These are phyloP conservation scores for Letharia columbiana DNA, from an alignment of 495 filamentous ascomycete species.

Conservation along the genomic window DNA sequence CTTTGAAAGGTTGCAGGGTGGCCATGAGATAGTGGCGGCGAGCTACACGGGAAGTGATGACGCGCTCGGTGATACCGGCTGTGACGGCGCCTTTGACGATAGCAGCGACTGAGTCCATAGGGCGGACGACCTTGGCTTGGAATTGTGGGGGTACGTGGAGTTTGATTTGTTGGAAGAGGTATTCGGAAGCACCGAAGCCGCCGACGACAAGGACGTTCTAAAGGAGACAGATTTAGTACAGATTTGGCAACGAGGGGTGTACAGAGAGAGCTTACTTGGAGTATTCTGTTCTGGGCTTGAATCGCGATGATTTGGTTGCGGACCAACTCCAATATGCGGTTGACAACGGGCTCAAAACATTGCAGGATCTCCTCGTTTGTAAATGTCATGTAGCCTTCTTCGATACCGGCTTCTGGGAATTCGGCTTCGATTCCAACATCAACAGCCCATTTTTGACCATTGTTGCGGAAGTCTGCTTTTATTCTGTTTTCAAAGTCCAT, in stretches of 20 bases:
- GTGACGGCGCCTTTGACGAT: constrained; percentile 78
- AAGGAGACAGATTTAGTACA: constrained; percentile 23
- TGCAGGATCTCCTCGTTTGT: constrained; percentile 76
- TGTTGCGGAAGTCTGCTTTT: constrained; percentile 77
- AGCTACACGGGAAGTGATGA: constrained; percentile 95
- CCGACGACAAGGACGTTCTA: constrained; percentile 71
- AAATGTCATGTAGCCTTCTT: constrained; percentile 77
- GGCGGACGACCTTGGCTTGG: constrained; percentile 71
- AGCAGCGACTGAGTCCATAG: constrained; percentile 75
- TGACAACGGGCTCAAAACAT: constrained; percentile 74
- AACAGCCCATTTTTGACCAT: constrained; percentile 77
- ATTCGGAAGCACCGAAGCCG: constrained; percentile 74
- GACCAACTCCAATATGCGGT: constrained; percentile 67
- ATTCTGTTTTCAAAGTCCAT: constrained; percentile 81
- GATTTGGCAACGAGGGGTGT: background rate
- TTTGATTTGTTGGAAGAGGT: constrained; percentile 77
- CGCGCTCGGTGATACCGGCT: constrained; percentile 90
- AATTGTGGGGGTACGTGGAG: constrained; percentile 71
- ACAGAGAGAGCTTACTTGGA: constrained; percentile 48
- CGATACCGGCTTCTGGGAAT: constrained; percentile 70
- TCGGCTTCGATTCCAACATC: constrained; percentile 73
- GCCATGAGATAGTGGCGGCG: constrained; percentile 99
- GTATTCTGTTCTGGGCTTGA: constrained; percentile 60
- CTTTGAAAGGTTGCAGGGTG: constrained; percentile 96
- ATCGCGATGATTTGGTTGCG: constrained; percentile 77